Conservation (phyloP, 495 filamentous ascomycete species). For the Penicillium canariense region DNA sequence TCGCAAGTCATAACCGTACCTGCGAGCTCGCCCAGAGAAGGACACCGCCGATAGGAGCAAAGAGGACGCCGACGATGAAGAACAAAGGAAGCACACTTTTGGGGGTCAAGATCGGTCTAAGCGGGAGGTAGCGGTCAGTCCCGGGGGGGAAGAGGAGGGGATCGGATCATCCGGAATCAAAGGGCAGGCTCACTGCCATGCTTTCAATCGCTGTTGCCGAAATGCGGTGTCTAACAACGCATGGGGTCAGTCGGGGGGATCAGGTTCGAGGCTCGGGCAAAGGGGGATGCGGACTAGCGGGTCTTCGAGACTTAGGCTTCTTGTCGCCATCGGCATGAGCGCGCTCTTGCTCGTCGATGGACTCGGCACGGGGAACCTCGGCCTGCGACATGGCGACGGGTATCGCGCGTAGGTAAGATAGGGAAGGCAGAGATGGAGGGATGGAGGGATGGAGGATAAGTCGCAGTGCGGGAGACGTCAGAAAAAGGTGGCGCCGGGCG, state of each 20-base stretch:
- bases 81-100: slow-evolving; percentile 91
- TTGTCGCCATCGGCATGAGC: slow-evolving; percentile 51
- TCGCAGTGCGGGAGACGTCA: slow-evolving; percentile 24
- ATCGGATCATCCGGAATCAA: neutral
- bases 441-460: slow-evolving; percentile 5
- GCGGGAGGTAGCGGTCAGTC: slow-evolving; percentile 5
- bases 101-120: slow-evolving; percentile 84
- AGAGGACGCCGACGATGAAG: slow-evolving; percentile 80
- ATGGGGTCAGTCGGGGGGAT: neutral
- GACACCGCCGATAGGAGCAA: slow-evolving; percentile 82
- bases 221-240: slow-evolving; percentile 75
- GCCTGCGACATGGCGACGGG: slow-evolving; percentile 45
- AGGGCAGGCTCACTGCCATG: slow-evolving; percentile 74
- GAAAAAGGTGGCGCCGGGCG: slow-evolving; percentile 32
- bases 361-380: slow-evolving; percentile 43
- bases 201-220: slow-evolving; percentile 86
- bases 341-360: slow-evolving; percentile 49
- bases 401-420: slow-evolving; percentile 9
- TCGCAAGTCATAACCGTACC: slow-evolving; percentile 38
- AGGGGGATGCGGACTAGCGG: slow-evolving; percentile 63
- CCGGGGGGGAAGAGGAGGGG: neutral
- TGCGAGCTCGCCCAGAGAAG: slow-evolving; percentile 78
- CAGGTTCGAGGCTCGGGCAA: neutral
- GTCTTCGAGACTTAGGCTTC: slow-evolving; percentile 82
- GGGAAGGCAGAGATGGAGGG: neutral